These are phyloP conservation scores for Fragaria vesca DNA, from an alignment of 306 rosid genomes.

Conservation along the genomic window DNA sequence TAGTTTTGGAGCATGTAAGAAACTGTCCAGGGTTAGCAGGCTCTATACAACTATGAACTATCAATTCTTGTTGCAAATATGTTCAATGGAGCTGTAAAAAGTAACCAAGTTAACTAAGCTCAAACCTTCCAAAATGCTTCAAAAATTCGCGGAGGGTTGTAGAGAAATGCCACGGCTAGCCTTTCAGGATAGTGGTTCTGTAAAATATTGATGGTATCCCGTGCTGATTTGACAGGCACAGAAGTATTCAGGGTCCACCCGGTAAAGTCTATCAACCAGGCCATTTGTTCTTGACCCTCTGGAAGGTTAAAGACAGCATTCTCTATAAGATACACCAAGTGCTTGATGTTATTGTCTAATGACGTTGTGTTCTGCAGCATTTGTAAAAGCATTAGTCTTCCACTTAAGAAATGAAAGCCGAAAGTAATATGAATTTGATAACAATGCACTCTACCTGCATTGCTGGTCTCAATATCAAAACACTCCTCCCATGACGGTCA, in stretches of 20 bases:
- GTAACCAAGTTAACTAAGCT: background rate
- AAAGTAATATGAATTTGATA: background rate
- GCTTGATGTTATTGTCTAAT: constrained; percentile 68
- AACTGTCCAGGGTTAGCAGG: background rate
- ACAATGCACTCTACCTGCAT: constrained; percentile 37
- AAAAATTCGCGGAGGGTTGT: constrained; percentile 48
- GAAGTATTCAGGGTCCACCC: constrained; percentile 45
- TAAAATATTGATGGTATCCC: constrained; percentile 44
- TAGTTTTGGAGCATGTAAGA: background rate
- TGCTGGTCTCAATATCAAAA: constrained; percentile 48
- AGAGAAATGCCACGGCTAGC: constrained; percentile 45
- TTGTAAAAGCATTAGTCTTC: constrained; percentile 24
- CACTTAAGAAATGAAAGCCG: background rate
- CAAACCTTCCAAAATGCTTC: constrained; percentile 53
- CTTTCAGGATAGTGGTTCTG: constrained; percentile 55
- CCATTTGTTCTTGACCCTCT: constrained; percentile 78
- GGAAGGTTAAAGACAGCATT: constrained; percentile 59
- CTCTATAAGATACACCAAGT: constrained; percentile 77
- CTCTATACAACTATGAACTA: background rate
- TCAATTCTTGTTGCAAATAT: background rate
- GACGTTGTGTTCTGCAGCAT: constrained; percentile 58
- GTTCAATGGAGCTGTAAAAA: background rate
- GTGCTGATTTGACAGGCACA: constrained; percentile 44
- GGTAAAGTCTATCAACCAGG: constrained; percentile 50
- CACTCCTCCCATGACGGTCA: constrained; percentile 60